Percentiles rank a stretch among this genome's conserved stretches.
phyloP scores from a whole-genome alignment of 2,329 filamentous ascomycete genomes.

The Fusarium euwallaceae region DNA sequence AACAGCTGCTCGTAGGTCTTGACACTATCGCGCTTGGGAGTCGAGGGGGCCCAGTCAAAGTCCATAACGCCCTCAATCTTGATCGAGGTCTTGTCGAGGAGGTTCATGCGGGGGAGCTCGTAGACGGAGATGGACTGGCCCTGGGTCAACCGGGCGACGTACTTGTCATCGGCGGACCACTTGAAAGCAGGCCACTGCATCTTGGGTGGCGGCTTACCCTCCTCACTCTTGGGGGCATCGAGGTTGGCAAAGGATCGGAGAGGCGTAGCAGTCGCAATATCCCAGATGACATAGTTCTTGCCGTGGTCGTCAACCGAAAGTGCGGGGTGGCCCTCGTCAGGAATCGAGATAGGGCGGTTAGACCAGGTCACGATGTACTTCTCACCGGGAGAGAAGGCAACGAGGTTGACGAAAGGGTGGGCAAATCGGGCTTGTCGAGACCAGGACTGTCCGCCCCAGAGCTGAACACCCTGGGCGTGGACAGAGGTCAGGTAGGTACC shows the following conservation, averaged over 20 bases:
- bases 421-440: conserved; percentile 91
- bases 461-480: conserved; percentile 94
- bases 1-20: conserved; percentile 96
- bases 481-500: conserved; percentile 96
- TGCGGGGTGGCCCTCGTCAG: conserved; percentile 87
- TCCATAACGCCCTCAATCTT: conserved; percentile 98
- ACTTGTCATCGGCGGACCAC: conserved; percentile 98
- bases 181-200: conserved; percentile 99
- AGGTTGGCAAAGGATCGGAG: conserved; percentile 94
- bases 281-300: conserved; percentile 99
- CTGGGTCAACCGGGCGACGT: conserved; percentile 91
- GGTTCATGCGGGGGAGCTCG: conserved; percentile 88
- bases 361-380: conserved; percentile 98
- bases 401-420: conserved; percentile 94
- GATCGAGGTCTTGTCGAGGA: conserved; percentile 90
- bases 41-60: conserved; percentile 96
- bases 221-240: conserved; percentile 74
- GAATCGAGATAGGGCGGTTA: conserved; percentile 90
- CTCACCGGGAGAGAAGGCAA: conserved; percentile 95
- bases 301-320: conserved; percentile 93
- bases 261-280: conserved; percentile 89
- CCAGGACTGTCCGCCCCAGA: conserved; percentile 95
- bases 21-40: conserved; percentile 83
- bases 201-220: conserved; percentile 81
- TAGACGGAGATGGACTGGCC: conserved; percentile 92